Conservation (phyloP, 768 basidiomycete species). For the Tricholoma sp. region DNA sequence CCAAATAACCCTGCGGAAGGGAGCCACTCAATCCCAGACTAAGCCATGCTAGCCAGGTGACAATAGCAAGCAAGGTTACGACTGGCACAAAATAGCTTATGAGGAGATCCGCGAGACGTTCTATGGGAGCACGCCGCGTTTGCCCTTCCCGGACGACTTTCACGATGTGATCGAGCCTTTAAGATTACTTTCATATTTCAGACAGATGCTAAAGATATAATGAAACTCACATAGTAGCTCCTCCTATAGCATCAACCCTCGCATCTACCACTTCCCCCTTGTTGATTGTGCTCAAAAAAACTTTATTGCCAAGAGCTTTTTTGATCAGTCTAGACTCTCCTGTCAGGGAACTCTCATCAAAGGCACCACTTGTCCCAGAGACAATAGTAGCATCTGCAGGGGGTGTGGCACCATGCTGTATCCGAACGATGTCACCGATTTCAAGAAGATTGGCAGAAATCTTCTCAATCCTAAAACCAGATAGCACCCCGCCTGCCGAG, state of each 20-base stretch:
- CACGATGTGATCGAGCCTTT: constrained; percentile 73
- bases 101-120: constrained; percentile 66
- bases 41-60: constrained; percentile 80
- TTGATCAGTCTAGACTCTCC: constrained; percentile 65
- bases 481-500: constrained; percentile 18
- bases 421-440: constrained; percentile 71
- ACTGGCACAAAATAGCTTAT: constrained; percentile 80
- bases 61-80: constrained; percentile 63
- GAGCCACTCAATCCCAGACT: constrained; percentile 51
- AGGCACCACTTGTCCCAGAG: constrained; percentile 37
- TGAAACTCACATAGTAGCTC: constrained; percentile 58
- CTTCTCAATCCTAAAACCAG: constrained; percentile 29
- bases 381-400: constrained; percentile 72
- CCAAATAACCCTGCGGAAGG: constrained; percentile 52
- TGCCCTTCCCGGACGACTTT: constrained; percentile 76
- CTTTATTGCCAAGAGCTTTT: constrained; percentile 57
- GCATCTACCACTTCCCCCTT: constrained; percentile 54
- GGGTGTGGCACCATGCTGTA: constrained; percentile 70
- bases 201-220: not conserved
- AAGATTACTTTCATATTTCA: not conserved
- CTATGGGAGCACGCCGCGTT: constrained; percentile 69
- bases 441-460: constrained; percentile 65
- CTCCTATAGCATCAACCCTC: constrained; percentile 55
- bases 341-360: constrained; percentile 85
- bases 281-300: constrained; percentile 79